phyloP scores from a whole-genome alignment of 495 filamentous ascomycete species.

The Antarctomyces pellizariae region DNA sequence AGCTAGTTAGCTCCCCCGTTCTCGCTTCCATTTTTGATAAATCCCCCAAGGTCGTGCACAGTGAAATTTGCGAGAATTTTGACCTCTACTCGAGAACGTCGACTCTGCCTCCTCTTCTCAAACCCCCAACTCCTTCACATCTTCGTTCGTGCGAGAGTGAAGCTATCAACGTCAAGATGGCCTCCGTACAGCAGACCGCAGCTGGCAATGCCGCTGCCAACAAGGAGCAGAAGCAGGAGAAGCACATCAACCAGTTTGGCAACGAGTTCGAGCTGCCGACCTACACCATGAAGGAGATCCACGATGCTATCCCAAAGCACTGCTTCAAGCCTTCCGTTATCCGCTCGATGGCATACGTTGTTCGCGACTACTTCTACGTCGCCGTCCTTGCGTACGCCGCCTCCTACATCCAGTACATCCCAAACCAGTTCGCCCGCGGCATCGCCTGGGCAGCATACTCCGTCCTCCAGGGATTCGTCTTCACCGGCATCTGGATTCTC shows the following conservation, averaged over 20 bases:
- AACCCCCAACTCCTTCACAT: too few relatives aligned
- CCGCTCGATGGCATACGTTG: slow-evolving; percentile 32
- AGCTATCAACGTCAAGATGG: too few relatives aligned
- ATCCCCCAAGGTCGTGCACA: too few relatives aligned
- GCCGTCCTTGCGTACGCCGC: slow-evolving; percentile 30
- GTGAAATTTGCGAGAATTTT: too few relatives aligned
- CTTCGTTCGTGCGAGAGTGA: too few relatives aligned
- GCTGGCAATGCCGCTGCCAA: too few relatives aligned
- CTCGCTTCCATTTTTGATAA: too few relatives aligned
- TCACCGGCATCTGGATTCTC: slow-evolving; percentile 47
- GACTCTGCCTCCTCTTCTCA: too few relatives aligned
- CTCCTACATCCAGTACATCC: slow-evolving; percentile 25
- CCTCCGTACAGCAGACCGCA: too few relatives aligned
- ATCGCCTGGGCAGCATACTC: slow-evolving; percentile 33
- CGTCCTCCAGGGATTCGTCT: slow-evolving; percentile 37
- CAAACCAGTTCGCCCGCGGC: slow-evolving; percentile 21
- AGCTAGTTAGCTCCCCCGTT: too few relatives aligned
- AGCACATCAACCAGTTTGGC: slow-evolving; percentile 24
- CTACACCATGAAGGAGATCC: slow-evolving; percentile 41
- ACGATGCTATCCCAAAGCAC: slow-evolving; percentile 41
- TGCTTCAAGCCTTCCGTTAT: slow-evolving; percentile 41
- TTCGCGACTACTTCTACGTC: slow-evolving; percentile 30
- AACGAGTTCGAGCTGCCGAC: slow-evolving; percentile 31
- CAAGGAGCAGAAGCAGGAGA: slow-evolving; percentile 3
- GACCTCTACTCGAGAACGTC: too few relatives aligned